Evolutionary conservation across 305 asterid species (phyloP), one percentile per base, ranked within the genome.

Genomic region (Plantago coronopus): DNA sequence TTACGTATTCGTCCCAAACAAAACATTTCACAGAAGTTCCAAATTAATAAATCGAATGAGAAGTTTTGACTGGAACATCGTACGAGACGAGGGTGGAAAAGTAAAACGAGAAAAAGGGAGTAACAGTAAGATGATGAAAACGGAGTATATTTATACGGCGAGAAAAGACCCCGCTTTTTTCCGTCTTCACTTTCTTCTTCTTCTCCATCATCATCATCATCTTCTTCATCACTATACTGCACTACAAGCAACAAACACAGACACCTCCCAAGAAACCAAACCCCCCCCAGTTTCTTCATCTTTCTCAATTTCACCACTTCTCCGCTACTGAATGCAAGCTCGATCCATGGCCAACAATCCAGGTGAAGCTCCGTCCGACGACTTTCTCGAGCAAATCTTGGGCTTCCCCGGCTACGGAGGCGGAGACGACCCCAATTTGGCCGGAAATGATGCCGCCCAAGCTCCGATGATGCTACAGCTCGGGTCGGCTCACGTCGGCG

Each of bases 321-420:
- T 66, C 70, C 48, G 51, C 63, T 31, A 47, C n/a, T n/a, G n/a
- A n/a, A n/a, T n/a, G 59, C 12, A 56, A 16, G 8, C 17, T 31
- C 60, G 51, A 51, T 47, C 66, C 62, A 73, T 82, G 85, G 79
- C 83, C 25, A 79, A 73, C 59, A 73, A 79, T 50, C 75, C 71
- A 18, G 48, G 74, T n/a, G 89, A 76, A 25, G 67, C 71, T 22
- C 70, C 88, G 50, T 81, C 97, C 66, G 99, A 89, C 63, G 99
- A 93, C 49, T 93, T 93, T 70, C 73, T 93, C 38, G 97, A 93
- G 55, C 96, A 89, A 70, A 81, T 93, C 64, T 64, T 93, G 21
- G 94, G 95, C 64, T 93, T 73, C 66, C 97, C 79, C 19, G 63
- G 74, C 57, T 91, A 84, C 43, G 83, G 75, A 3, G 73, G 72